A percentile compares a stretch with the other conserved stretches of the same genome.
Conservation (phyloP, 768 basidiomycete species). For the Lactifluus rugatus region DNA sequence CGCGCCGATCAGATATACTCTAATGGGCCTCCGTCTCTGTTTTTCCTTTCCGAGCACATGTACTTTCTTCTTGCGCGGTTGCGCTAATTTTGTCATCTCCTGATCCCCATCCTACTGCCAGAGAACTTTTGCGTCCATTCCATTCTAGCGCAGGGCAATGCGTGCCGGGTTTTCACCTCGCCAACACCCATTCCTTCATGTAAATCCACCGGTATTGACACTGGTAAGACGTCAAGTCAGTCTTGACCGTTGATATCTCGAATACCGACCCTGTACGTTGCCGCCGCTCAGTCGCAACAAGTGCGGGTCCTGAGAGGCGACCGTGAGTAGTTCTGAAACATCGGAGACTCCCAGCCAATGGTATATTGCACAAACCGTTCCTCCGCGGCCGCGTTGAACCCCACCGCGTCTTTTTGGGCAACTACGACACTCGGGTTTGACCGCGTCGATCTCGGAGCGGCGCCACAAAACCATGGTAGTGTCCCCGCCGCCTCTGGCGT, state of each 20-base stretch:
- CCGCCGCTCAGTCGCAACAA: background rate
- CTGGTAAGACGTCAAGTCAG: background rate
- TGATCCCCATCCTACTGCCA: background rate
- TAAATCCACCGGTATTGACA: background rate
- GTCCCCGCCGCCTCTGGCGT: background rate
- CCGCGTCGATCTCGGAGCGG: background rate
- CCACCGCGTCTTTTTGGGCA: background rate
- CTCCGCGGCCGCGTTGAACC: constrained; percentile 2
- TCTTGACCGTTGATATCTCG: background rate
- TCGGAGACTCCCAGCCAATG: background rate
- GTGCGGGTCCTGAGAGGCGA: constrained; percentile 5
- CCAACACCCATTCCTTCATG: background rate
- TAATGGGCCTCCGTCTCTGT: constrained; percentile 12
- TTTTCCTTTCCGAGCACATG: constrained; percentile 13
- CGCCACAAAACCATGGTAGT: background rate
- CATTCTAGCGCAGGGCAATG: constrained; percentile 1
- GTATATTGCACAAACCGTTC: constrained; percentile 1
- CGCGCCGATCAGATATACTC: constrained; percentile 20
- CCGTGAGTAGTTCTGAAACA: constrained; percentile 1
- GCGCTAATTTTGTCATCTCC: constrained; percentile 13
- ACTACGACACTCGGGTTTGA: background rate
- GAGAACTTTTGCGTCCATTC: constrained; percentile 1
- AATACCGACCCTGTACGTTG: background rate
- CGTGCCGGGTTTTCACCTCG: background rate
- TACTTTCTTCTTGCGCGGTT: constrained; percentile 12